These are phyloP conservation scores for Hexamita inflata DNA, from an alignment of 208 protist species.

Conservation along the genomic window DNA sequence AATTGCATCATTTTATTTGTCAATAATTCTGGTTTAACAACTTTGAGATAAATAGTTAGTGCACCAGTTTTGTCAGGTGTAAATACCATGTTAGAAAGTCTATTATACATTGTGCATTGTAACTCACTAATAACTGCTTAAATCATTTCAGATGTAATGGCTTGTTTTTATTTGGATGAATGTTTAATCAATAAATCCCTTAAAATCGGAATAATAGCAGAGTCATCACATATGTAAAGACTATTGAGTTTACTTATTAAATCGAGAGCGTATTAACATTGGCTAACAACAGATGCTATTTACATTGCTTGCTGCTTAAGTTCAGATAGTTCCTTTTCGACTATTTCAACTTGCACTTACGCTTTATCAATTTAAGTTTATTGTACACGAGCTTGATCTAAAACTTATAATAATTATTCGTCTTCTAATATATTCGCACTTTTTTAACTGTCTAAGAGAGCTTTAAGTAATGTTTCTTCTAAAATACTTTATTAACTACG, in stretches of 20 bases:
- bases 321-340: not conserved
- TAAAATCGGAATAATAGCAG: not conserved
- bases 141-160: not conserved
- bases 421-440: not conserved
- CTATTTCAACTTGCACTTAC: not conserved
- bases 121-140: not conserved
- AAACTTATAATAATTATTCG: not conserved
- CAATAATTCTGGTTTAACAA: not conserved
- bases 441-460: not conserved
- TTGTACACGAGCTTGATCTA: not conserved
- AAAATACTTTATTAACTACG: not conserved
- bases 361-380: not conserved
- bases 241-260: not conserved
- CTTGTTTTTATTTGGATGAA: not conserved
- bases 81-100: not conserved
- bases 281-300: not conserved
- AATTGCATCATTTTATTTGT: not conserved
- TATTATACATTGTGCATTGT: not conserved
- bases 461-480: not conserved
- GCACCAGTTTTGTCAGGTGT: not conserved
- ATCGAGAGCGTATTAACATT: not conserved
- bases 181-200: not conserved
- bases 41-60: not conserved
- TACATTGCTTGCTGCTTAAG: not conserved
- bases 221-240: slow-evolving; percentile 8